A percentile compares a stretch with the other conserved stretches of the same genome.
Evolutionary conservation across 2,329 filamentous ascomycete species (phyloP).

Genomic region (Macroventuria anomochaeta): DNA sequence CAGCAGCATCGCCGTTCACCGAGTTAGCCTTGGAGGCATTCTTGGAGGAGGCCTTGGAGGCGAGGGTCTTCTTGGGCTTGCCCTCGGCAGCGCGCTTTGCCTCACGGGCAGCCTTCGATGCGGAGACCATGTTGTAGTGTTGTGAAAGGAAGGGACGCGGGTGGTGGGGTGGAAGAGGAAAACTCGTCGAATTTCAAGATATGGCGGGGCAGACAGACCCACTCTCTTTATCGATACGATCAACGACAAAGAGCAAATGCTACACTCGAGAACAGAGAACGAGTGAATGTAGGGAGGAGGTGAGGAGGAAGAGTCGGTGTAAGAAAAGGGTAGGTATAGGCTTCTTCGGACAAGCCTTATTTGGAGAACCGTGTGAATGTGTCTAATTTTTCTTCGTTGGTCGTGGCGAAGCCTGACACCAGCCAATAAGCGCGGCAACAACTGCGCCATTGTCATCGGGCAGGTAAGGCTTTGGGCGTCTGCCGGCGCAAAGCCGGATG

Average conservation of each 20-base stretch:
- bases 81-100: conserved; percentile 72
- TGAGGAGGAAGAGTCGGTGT: conserved; percentile 10
- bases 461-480: conserved; percentile 24
- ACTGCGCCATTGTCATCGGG: conserved; percentile 25
- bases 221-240: conserved; percentile 29
- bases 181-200: conserved; percentile 22
- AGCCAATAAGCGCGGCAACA: conserved; percentile 27
- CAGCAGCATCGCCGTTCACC: conserved; percentile 75
- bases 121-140: conserved; percentile 65
- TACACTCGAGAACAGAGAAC: conserved; percentile 13
- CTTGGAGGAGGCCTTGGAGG: conserved; percentile 72
- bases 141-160: conserved; percentile 20
- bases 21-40: conserved; percentile 68
- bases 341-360: conserved; percentile 17
- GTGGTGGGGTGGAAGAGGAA: conserved; percentile 30
- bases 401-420: conserved; percentile 26
- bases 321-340: conserved; percentile 11
- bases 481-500: conserved; percentile 3
- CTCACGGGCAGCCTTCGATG: conserved; percentile 71
- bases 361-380: conserved; percentile 22
- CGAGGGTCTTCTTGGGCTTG: conserved; percentile 76
- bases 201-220: conserved; percentile 17
- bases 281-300: conserved; percentile 16
- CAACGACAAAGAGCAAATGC: conserved; percentile 17
- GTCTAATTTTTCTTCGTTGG: conserved; percentile 33